phyloP scores from a whole-genome alignment of 2,329 filamentous ascomycete species.

The Cladosporium colombiae region DNA sequence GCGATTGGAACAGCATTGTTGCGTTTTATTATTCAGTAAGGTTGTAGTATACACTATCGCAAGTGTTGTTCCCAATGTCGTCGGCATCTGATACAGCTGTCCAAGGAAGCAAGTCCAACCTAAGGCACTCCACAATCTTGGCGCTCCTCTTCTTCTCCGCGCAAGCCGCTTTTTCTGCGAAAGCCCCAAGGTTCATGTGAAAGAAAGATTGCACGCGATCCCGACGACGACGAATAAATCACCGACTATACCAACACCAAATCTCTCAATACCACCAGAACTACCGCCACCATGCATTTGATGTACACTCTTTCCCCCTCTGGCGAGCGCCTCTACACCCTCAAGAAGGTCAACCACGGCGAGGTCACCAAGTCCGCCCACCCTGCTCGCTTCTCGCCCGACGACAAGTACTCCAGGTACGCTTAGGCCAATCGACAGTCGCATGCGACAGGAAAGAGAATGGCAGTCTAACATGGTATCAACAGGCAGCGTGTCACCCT shows the following conservation, averaged over 20 bases:
- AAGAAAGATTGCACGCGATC: conserved; percentile 2
- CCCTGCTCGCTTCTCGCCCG: conserved; percentile 92
- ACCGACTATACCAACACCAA: conserved; percentile 2
- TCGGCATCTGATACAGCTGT: conserved; percentile 10
- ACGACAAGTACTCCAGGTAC: conserved; percentile 92
- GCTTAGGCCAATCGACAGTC: conserved; percentile 22
- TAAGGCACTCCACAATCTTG: conserved; percentile 11
- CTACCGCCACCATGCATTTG: conserved; percentile 60
- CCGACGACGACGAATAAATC: conserved; percentile 1
- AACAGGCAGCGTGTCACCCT: conserved; percentile 84
- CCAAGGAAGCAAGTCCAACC: not conserved
- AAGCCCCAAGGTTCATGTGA: conserved; percentile 10
- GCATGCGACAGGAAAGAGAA: not conserved
- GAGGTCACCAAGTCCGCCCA: conserved; percentile 95
- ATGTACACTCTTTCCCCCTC: conserved; percentile 82
- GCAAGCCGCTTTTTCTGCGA: conserved; percentile 14
- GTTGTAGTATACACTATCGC: not conserved
- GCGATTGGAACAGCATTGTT: conserved; percentile 37
- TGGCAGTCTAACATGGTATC: not conserved
- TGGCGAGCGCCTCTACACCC: conserved; percentile 90
- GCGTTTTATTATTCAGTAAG: not conserved
- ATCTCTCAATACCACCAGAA: not conserved
- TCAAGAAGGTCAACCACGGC: conserved; percentile 81
- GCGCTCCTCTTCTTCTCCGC: conserved; percentile 1
- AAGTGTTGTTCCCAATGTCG: not conserved